These are phyloP conservation scores for Herpomyces periplanetae DNA, from an alignment of 2,329 filamentous ascomycete genomes.

Conservation along the genomic window DNA sequence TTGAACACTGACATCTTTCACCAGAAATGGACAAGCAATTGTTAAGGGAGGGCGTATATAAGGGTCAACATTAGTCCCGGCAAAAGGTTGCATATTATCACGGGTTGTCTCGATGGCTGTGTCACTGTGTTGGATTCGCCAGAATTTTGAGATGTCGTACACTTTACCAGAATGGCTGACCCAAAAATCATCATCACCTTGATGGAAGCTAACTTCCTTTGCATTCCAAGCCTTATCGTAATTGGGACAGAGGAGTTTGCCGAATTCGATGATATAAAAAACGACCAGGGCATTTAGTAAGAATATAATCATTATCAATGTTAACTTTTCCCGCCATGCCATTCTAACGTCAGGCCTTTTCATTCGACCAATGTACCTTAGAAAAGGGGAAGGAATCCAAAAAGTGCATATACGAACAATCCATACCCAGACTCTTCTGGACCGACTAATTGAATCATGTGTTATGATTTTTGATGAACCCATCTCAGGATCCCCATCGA, in stretches of 20 bases:
- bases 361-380: conserved; percentile 62
- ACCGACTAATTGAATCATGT: conserved; percentile 19
- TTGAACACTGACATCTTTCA: conserved; percentile 13
- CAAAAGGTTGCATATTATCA: conserved; percentile 31
- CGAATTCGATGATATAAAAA: conserved; percentile 72
- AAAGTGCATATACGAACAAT: conserved; percentile 61
- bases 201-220: conserved; percentile 26
- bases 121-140: conserved; percentile 47
- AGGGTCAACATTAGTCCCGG: conserved; percentile 34
- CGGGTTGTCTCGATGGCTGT: conserved; percentile 15
- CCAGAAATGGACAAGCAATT: conserved; percentile 30
- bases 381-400: conserved; percentile 58
- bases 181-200: conserved; percentile 35
- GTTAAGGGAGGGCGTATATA: conserved; percentile 50
- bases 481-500: conserved; percentile 33
- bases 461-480: conserved; percentile 36
- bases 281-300: conserved; percentile 42
- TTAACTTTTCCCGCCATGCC: conserved; percentile 84
- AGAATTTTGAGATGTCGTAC: conserved; percentile 72
- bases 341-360: conserved; percentile 81
- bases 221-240: conserved; percentile 53
- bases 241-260: conserved; percentile 52
- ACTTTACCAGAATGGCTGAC: conserved; percentile 59
- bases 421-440: conserved; percentile 35
- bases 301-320: conserved; percentile 38